These are phyloP conservation scores for Solanum clarkiae DNA, from an alignment of 257 asterid species.

Conservation along the genomic window DNA sequence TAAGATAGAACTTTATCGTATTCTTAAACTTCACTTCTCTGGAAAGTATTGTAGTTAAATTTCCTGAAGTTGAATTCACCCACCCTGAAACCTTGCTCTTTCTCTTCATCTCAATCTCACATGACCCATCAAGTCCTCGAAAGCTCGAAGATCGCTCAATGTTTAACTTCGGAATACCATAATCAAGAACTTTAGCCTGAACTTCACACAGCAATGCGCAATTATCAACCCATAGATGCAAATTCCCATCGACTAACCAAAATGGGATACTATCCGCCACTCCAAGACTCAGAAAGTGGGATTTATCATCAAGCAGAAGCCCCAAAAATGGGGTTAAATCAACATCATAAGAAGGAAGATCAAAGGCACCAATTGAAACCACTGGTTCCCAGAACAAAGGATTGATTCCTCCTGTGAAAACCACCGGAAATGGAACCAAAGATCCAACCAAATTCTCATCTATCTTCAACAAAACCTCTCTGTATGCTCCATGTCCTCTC, in stretches of 20 bases:
- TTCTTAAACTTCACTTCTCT: conserved; percentile 35
- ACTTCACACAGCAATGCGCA: conserved; percentile 14
- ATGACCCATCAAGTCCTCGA: conserved; percentile 38
- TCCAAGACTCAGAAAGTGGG: conserved; percentile 36
- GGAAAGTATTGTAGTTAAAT: conserved; percentile 32
- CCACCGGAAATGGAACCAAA: conserved; percentile 68
- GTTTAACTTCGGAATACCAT: conserved; percentile 14
- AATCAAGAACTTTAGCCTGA: conserved; percentile 31
- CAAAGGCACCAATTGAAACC: conserved; percentile 77
- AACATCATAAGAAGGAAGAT: conserved; percentile 67
- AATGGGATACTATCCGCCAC: conserved; percentile 52
- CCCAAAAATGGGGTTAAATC: conserved; percentile 65
- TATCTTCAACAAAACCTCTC: conserved; percentile 54
- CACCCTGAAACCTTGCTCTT: conserved; percentile 48
- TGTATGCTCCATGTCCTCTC: conserved; percentile 62
- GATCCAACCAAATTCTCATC: conserved; percentile 58
- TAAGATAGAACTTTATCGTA: conserved; percentile 20
- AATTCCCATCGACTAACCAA: conserved; percentile 78
- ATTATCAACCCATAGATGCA: conserved; percentile 76
- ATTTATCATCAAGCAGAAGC: conserved; percentile 39
- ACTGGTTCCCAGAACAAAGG: conserved; percentile 88
- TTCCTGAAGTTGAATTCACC: conserved; percentile 69
- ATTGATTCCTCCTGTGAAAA: conserved; percentile 67
- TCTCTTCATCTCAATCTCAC: conserved; percentile 35
- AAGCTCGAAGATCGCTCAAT: conserved; percentile 22